These are phyloP conservation scores for Grigorovia yakushimaensis DNA, from an alignment of 805 yeast genomes.

Conservation along the genomic window DNA sequence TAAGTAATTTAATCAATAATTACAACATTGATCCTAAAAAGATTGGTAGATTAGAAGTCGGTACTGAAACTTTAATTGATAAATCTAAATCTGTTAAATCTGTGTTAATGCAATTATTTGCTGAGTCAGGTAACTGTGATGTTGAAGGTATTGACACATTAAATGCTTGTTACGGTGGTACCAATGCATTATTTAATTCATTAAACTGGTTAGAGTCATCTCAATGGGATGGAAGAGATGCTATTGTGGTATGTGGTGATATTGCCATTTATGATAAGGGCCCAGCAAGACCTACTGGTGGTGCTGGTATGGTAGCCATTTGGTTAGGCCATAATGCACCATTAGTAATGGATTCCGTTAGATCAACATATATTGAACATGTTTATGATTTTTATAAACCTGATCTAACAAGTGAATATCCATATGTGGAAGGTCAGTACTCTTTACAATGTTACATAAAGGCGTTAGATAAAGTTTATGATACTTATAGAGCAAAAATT, in stretches of 20 bases:
- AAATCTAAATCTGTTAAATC: conserved; percentile 95
- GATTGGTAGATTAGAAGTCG: conserved; percentile 94
- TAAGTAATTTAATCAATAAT: conserved; percentile 65
- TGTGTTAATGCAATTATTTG: conserved; percentile 83
- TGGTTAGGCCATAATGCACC: conserved; percentile 98
- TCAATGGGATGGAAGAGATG: conserved; percentile 97
- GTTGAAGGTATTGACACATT: conserved; percentile 93
- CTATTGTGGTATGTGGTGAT: conserved; percentile 94
- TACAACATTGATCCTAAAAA: conserved; percentile 70
- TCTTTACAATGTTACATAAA: conserved; percentile 88
- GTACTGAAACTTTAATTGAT: conserved; percentile 94
- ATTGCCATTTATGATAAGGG: conserved; percentile 96
- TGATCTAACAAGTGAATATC: conserved; percentile 91
- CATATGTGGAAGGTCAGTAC: conserved; percentile 94
- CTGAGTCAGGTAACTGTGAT: conserved; percentile 66
- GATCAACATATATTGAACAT: conserved; percentile 93
- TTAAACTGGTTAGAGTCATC: conserved; percentile 93
- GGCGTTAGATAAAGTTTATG: conserved; percentile 84
- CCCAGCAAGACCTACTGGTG: conserved; percentile 98
- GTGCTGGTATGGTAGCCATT: conserved; percentile 94
- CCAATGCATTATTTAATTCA: conserved; percentile 87
- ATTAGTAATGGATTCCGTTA: conserved; percentile 75
- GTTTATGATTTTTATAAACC: conserved; percentile 98
- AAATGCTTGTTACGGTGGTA: conserved; percentile 98
- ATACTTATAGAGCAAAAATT: conserved; percentile 54